Percentiles rank a stretch among this genome's conserved stretches.
Conservation (phyloP, 768 basidiomycete genomes). For the Clitopilus hobsonii region DNA sequence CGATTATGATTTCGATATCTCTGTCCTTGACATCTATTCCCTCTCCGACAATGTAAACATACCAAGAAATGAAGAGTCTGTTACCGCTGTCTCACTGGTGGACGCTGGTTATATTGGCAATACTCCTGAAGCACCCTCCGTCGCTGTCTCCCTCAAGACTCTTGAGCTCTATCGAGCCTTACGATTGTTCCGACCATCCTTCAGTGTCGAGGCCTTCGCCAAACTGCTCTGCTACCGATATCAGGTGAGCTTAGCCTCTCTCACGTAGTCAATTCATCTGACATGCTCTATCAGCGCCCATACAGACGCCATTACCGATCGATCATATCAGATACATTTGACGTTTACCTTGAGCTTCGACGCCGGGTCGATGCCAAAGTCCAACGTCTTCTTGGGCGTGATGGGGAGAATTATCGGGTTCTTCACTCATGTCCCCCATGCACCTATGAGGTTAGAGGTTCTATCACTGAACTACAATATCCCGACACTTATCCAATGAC, state of each 20-base stretch:
- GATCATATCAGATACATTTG: constrained; percentile 26
- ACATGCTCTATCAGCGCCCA: constrained; percentile 3
- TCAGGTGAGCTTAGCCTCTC: constrained; percentile 7
- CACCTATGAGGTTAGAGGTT: constrained; percentile 21
- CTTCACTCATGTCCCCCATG: constrained; percentile 31
- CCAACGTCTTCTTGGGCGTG: constrained; percentile 17
- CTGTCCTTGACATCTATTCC: too few species aligned
- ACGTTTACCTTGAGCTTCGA: constrained; percentile 26
- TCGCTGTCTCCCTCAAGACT: constrained; percentile 17
- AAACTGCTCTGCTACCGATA: constrained; percentile 20
- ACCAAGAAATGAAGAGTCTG: too few species aligned
- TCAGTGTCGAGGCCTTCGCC: constrained; percentile 19
- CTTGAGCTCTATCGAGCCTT: constrained; percentile 17
- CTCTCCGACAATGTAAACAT: too few species aligned
- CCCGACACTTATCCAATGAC: not conserved
- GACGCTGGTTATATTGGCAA: constrained; percentile 12
- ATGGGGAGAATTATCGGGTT: constrained; percentile 25
- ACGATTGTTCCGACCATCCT: constrained; percentile 10
- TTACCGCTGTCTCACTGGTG: constrained; percentile 12
- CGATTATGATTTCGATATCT: too few species aligned
- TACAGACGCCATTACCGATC: constrained; percentile 16
- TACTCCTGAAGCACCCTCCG: constrained; percentile 9
- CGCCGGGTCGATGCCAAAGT: constrained; percentile 15
- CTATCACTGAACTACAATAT: not conserved
- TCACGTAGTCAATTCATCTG: not conserved